phyloP scores from a whole-genome alignment of 108 stramenopile species.

The Skeletonema grethae region DNA sequence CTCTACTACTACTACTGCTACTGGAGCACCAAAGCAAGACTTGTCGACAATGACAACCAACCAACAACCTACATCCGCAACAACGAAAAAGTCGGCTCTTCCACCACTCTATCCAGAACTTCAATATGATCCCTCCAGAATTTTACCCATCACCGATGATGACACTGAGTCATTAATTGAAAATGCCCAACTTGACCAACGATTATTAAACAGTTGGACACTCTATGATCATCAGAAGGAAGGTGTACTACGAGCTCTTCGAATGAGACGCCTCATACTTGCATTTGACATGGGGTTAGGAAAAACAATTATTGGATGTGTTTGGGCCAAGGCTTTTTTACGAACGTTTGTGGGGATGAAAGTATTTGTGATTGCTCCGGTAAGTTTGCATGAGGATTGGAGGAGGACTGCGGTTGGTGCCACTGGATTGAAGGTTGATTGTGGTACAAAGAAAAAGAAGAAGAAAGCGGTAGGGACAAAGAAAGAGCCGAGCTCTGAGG shows the following conservation, averaged over 20 bases:
- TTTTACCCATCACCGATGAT: constrained; percentile 38
- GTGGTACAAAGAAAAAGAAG: constrained; percentile 23
- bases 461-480: constrained; percentile 24
- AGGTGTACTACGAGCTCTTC: constrained; percentile 60
- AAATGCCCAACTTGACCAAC: constrained; percentile 58
- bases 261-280: constrained; percentile 76
- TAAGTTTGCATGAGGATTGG: constrained; percentile 76
- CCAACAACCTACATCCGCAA: not conserved
- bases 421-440: constrained; percentile 54
- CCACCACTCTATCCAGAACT: constrained; percentile 34
- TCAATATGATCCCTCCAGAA: constrained; percentile 25
- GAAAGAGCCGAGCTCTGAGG: constrained; percentile 18
- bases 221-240: constrained; percentile 77
- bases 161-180: constrained; percentile 47
- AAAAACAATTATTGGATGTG: constrained; percentile 79
- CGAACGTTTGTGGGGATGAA: constrained; percentile 57
- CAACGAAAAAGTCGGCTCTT: constrained; percentile 19
- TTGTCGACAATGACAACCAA: not conserved
- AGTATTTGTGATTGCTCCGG: constrained; percentile 69
- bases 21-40: not conserved
- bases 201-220: constrained; percentile 78
- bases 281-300: constrained; percentile 87
- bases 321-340: constrained; percentile 73
- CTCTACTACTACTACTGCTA: not conserved
- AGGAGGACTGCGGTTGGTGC: constrained; percentile 64